Evolutionary conservation across 176 grass and related monocot species (phyloP).

Genomic region (Hyparrhenia diplandra): DNA sequence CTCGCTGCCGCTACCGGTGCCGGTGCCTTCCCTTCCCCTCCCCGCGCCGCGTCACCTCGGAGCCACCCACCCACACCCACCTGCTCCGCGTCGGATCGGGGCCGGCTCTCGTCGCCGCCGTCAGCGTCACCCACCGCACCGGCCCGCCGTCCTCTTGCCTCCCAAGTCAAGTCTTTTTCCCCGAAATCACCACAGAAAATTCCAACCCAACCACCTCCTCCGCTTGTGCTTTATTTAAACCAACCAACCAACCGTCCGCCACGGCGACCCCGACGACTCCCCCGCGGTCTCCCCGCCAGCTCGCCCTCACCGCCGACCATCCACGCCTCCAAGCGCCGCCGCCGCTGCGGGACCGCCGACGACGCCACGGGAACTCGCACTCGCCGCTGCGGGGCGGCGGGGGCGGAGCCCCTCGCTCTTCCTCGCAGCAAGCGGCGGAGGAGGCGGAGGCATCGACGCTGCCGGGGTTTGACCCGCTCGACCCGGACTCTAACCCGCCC

Average conservation of each 20-base stretch:
- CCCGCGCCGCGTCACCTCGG: no score
- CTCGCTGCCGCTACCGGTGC: no score
- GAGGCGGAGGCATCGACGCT: no score
- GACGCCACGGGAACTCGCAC: constrained; percentile 27
- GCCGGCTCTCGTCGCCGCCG: no score
- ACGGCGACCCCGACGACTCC: constrained; percentile 52
- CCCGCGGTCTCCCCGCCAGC: not conserved
- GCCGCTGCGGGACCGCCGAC: not conserved
- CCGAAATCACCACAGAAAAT: constrained; percentile 5
- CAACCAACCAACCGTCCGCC: not conserved
- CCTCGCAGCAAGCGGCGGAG: no score
- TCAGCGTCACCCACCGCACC: no score
- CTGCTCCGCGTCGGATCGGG: no score
- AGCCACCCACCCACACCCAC: no score
- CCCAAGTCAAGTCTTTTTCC: no score
- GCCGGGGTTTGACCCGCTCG: constrained; percentile 30
- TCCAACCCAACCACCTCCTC: not conserved
- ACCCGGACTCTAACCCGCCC: constrained; percentile 6
- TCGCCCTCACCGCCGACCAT: not conserved
- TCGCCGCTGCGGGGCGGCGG: not conserved
- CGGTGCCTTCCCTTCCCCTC: no score
- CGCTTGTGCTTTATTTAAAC: not conserved
- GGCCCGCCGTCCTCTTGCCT: no score
- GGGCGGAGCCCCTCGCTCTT: not conserved
- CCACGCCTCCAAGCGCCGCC: constrained; percentile 28